These are phyloP conservation scores for Vicia sativa DNA, from an alignment of 306 rosid species.

Conservation along the genomic window DNA sequence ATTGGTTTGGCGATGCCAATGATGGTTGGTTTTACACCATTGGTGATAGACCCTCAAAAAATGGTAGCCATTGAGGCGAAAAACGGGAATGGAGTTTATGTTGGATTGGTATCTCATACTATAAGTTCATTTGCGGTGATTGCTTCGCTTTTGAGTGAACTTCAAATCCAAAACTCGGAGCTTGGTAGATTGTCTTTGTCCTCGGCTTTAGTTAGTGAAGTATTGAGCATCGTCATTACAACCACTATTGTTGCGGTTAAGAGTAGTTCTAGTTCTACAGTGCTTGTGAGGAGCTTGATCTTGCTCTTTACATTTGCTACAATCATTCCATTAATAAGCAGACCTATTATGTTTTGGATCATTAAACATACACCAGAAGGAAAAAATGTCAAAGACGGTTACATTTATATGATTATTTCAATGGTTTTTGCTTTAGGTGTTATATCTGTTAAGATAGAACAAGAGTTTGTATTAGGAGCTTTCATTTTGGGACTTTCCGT, in stretches of 20 bases:
- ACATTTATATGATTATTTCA: constrained; percentile 29
- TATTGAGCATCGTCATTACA: background rate
- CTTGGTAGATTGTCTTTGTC: constrained; percentile 53
- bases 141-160: constrained; percentile 41
- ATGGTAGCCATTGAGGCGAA: background rate
- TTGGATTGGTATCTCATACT: constrained; percentile 25
- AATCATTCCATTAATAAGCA: constrained; percentile 21
- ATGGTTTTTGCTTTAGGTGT: constrained; percentile 40
- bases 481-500: constrained; percentile 60
- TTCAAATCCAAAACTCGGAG: constrained; percentile 53
- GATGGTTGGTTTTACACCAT: background rate
- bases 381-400: constrained; percentile 45
- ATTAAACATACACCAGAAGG: constrained; percentile 59
- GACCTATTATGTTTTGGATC: constrained; percentile 60
- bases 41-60: background rate
- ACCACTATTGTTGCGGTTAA: background rate
- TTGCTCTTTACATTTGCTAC: background rate
- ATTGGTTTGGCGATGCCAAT: constrained; percentile 30
- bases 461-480: constrained; percentile 50
- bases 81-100: background rate
- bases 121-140: constrained; percentile 45
- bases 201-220: constrained; percentile 50
- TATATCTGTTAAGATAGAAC: constrained; percentile 28
- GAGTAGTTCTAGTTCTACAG: fast-evolving
- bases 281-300: fast-evolving